A percentile compares a stretch with the other conserved stretches of the same genome.
Conservation (phyloP, 108 stramenopile genomes). For the Fragilariopsis cylindrus region DNA sequence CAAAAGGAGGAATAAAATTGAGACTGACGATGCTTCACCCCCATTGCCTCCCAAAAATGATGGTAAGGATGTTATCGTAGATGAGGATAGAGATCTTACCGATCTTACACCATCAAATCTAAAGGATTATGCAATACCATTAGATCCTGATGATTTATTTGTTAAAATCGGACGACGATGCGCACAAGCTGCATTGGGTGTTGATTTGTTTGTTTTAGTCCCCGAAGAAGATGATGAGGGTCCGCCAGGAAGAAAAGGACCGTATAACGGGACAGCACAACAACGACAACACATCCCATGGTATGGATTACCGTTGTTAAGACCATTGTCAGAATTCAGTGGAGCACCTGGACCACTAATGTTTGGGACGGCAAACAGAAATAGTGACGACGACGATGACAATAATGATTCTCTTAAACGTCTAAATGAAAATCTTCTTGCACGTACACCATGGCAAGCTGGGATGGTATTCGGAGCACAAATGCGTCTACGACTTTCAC, state of each 20-base stretch:
- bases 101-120: constrained; percentile 36
- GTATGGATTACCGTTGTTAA: constrained; percentile 43
- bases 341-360: constrained; percentile 55
- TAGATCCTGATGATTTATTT: constrained; percentile 34
- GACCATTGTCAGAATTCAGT: constrained; percentile 39
- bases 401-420: constrained; percentile 7
- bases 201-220: constrained; percentile 46
- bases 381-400: no score
- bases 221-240: constrained; percentile 17
- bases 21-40: no score
- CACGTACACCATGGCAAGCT: constrained; percentile 32
- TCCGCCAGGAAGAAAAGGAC: neutral
- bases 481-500: constrained; percentile 43
- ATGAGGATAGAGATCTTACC: constrained; percentile 11
- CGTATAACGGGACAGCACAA: neutral
- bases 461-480: constrained; percentile 41
- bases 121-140: constrained; percentile 10
- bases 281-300: neutral
- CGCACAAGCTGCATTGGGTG: constrained; percentile 44
- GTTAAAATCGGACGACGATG: constrained; percentile 36
- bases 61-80: constrained; percentile 9
- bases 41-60: neutral
- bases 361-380: constrained; percentile 15
- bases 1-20: neutral
- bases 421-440: constrained; percentile 35